Base-by-base conservation (phyloP, 2,329 filamentous ascomycete genomes). In the Diaporthe ampelina region DNA sequence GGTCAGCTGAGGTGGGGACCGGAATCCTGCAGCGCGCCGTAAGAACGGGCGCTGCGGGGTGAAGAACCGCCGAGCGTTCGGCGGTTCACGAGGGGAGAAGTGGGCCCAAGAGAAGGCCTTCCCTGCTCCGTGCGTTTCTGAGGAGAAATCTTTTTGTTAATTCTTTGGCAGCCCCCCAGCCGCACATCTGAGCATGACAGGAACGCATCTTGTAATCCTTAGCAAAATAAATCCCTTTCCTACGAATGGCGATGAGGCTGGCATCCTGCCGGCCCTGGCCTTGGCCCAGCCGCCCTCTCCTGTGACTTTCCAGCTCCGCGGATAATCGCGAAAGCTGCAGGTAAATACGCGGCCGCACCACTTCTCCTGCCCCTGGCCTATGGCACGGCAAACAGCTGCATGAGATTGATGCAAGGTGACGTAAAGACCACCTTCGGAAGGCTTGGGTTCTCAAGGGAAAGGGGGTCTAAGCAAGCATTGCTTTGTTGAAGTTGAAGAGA, bases 281-380 rank as follows among this genome's bases (percentile, higher is more conserved):
- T 29, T 29, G n/a, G 56, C 29, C 24, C 7, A 21, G 19, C 32
- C 6, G 48, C 45, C 32, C 15, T 54, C 13, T 35, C 48, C 48
- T 32, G 63, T 52, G 48, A 54, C 32, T 40, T 1, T 37, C 9
- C 21, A 35, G 63, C 63, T 67, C 32, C 32, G 59, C 63, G 63
- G 63, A 37, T 50, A 26, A 52, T 67, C 29, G 45, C 48, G 45
- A 67, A 13, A 40, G 15, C 63, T 54, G 63, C 63, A 68, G 48
- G n/a, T 8, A 32, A 54, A 54, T 54, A 37, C 48, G 63, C 48
- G 63, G 52, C 63, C 37, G 45, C 63, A 68, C 63, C 63, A 68
- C 63, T 26, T 52, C n/a, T 54, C 26, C 32, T 54, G 8, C 15
- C n/a, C 45, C 32, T 26, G 32, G 21, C 45, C 63, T 68, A 40